Base-by-base conservation (phyloP, 495 filamentous ascomycete species). In the Aspergillus funiculosus region DNA sequence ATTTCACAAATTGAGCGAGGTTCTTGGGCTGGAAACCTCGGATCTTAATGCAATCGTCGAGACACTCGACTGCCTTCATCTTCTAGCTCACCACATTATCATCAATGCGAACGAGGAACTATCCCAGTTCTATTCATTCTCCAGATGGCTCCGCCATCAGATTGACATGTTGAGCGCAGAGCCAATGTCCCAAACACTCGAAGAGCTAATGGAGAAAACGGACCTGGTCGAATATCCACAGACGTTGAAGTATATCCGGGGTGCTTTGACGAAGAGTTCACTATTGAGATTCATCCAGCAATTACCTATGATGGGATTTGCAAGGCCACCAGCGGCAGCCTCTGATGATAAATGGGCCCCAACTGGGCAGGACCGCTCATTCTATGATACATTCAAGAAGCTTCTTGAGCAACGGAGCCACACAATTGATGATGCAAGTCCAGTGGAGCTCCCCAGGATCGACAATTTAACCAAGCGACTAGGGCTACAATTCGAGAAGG, bases 71-170 rank as follows among this genome's bases (percentile, higher is more conserved):
- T 87, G 84, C 40, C 71, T 94, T 18, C 58, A 82, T 46, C 67
- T 95, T 5, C 73, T 92, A 10, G 76, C 79, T 5, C 81, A 95
- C 53, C 80, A 80, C 27, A 79, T 92, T 11, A 73, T 95, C 11
- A 72, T 80, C 7, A 61, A 77, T 32, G 76, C 85, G 19, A 83
- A 85, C 54, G 79, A 85, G 34, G 92, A 98, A 61, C 68, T 92
- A 21, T 73, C 80, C 14, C 76, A 89, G 35, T 98, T 95, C 56
- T 53, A 67, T 6, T 74, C 78, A 4, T 98, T 97, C 61, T 87
- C 86, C 0, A 71, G 73, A 40, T 98, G 91, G 92, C 74, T 98
- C 27, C 79, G 81, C 5, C 75, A 89, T 48, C 84, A 92, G 54
- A 91, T 97, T 39, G 86, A 94, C 18, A 67, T 68, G 15, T 63